These are phyloP conservation scores for Gossypium davidsonii DNA, from an alignment of 441 rosid species.

Conservation along the genomic window DNA sequence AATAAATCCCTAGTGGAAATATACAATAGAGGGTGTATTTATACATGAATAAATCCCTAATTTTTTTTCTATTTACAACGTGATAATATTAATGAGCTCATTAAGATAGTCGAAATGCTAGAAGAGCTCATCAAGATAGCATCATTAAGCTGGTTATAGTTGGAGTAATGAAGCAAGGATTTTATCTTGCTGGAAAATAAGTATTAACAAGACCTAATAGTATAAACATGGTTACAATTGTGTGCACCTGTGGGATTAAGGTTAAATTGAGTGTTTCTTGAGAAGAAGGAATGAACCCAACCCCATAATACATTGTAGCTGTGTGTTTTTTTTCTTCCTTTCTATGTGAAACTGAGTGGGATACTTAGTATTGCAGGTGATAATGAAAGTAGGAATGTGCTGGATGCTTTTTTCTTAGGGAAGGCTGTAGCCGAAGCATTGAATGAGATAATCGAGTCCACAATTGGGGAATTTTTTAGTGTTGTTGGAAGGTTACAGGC, in stretches of 20 bases:
- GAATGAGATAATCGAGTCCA: constrained; percentile 71
- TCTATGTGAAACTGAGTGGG: not conserved
- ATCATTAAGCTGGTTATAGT: not conserved
- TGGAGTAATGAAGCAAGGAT: not conserved
- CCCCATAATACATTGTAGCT: too few relatives aligned
- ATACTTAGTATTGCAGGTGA: not conserved
- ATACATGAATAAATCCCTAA: not conserved
- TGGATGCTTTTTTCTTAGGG: constrained; percentile 94
- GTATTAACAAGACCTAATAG: not conserved
- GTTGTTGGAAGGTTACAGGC: constrained; percentile 67
- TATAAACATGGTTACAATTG: too few relatives aligned
- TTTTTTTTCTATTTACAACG: not conserved
- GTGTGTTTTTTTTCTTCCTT: not conserved
- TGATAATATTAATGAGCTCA: not conserved
- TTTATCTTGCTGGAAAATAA: not conserved
- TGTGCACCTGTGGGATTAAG: too few relatives aligned
- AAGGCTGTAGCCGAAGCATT: constrained; percentile 86
- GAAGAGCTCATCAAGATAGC: not conserved
- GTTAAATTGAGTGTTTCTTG: too few relatives aligned
- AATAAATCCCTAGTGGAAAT: not conserved
- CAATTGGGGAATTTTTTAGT: constrained; percentile 76
- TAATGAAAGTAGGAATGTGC: constrained; percentile 46
- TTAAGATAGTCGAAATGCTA: too few relatives aligned
- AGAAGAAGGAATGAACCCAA: too few relatives aligned
- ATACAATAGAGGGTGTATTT: not conserved